phyloP scores from a whole-genome alignment of 768 basidiomycete genomes.

The Peribolospora baueri region DNA sequence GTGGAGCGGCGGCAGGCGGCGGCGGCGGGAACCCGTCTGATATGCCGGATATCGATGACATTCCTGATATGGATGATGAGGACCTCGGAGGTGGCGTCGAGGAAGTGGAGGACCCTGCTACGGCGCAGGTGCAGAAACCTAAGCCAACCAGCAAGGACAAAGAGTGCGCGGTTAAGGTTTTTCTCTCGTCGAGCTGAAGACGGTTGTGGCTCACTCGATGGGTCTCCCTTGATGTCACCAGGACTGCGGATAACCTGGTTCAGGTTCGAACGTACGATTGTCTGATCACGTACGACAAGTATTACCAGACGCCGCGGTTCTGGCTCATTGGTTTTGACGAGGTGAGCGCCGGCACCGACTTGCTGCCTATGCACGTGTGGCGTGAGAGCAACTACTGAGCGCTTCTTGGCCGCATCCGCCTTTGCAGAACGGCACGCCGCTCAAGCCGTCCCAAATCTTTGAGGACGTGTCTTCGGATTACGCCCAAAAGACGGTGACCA shows the following conservation, averaged over 20 bases:
- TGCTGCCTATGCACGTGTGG: not conserved
- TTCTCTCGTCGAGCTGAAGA: too few relatives aligned
- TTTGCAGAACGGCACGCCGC: conserved; percentile 53
- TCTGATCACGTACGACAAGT: conserved; percentile 99
- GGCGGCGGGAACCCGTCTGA: not conserved
- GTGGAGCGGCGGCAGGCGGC: too few relatives aligned
- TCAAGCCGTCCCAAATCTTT: conserved; percentile 76
- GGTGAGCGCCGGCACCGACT: conserved; percentile 23
- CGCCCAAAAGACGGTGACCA: conserved; percentile 93
- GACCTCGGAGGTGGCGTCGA: conserved; percentile 26
- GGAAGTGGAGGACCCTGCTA: conserved; percentile 64
- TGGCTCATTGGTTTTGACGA: conserved; percentile 97
- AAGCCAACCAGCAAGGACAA: too few relatives aligned
- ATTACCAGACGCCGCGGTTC: conserved; percentile 92
- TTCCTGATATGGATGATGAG: conserved; percentile 86
- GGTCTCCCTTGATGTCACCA: conserved; percentile 13
- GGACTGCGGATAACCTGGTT: conserved; percentile 26
- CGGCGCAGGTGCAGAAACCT: not conserved
- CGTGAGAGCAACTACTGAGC: not conserved
- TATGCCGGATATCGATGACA: conserved; percentile 70
- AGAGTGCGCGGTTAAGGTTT: conserved; percentile 1
- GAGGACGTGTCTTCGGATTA: conserved; percentile 94
- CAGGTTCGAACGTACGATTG: conserved; percentile 98
- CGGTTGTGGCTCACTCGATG: not conserved
- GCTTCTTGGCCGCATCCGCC: not conserved